A percentile compares a stretch with the other conserved stretches of the same genome.
These are phyloP conservation scores for Ichthyophonus hoferi DNA, from an alignment of 208 protist species.

Conservation along the genomic window DNA sequence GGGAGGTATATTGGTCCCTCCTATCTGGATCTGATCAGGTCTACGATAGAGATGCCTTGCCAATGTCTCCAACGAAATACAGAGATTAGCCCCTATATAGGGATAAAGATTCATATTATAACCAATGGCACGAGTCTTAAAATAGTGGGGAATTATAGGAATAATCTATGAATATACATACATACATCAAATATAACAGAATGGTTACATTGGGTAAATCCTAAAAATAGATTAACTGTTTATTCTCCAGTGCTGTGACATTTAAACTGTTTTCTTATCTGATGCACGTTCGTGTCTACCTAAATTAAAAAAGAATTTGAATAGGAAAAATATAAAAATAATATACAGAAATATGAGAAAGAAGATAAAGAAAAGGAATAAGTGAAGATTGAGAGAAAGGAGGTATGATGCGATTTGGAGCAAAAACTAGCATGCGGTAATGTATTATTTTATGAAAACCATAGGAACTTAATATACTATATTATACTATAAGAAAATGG, in stretches of 20 bases:
- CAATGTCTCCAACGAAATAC: neutral
- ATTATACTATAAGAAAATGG: neutral
- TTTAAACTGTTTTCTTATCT: no score
- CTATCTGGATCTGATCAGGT: neutral
- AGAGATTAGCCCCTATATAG: neutral
- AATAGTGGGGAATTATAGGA: neutral
- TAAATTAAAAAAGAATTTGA: neutral
- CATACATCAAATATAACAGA: neutral
- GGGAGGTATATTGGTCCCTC: neutral
- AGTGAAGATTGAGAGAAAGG: neutral
- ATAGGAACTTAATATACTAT: neutral
- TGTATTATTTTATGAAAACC: no score
- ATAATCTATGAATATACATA: no score
- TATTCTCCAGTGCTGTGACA: no score
- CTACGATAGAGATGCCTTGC: neutral
- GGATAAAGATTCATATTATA: neutral
- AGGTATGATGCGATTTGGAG: neutral
- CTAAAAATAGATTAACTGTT: neutral
- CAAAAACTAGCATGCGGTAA: no score
- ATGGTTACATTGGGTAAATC: neutral
- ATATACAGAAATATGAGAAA: neutral
- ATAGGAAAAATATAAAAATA: neutral
- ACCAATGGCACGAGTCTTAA: neutral
- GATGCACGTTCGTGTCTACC: neutral
- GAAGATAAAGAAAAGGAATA: neutral